These are phyloP conservation scores for Candida ulmi DNA, from an alignment of 805 yeast genomes.

Conservation along the genomic window DNA sequence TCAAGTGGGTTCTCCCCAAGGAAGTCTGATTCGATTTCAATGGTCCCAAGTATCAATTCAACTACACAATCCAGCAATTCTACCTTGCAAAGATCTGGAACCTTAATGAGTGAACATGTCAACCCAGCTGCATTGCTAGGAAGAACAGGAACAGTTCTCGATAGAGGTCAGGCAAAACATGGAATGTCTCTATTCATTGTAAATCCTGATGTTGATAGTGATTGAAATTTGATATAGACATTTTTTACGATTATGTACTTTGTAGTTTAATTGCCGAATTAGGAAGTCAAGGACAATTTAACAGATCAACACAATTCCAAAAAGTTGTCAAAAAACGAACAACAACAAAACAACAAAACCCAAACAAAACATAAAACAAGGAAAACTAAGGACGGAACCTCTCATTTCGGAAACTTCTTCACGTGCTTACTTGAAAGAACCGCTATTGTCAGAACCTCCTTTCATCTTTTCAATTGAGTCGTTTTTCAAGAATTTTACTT, in stretches of 20 bases:
- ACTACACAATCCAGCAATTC: background rate
- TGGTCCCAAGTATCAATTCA: background rate
- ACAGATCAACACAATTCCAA: conserved; percentile 70
- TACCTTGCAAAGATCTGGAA: conserved; percentile 17
- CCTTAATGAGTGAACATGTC: conserved; percentile 15
- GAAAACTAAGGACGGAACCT: too few species aligned
- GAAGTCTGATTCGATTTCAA: conserved; percentile 1
- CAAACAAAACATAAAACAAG: background rate
- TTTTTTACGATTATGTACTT: too few species aligned
- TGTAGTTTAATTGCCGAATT: conserved; percentile 4
- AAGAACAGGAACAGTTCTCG: conserved; percentile 31
- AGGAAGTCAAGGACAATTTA: conserved; percentile 4
- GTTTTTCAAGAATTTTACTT: background rate
- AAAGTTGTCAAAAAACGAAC: conserved; percentile 68
- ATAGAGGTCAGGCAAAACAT: conserved; percentile 24
- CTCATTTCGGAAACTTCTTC: too few species aligned
- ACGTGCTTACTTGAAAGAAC: background rate
- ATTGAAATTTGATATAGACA: too few species aligned
- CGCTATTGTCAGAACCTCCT: background rate
- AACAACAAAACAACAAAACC: conserved; percentile 29
- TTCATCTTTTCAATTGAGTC: background rate
- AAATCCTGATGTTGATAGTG: conserved; percentile 50
- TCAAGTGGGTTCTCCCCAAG: conserved; percentile 8
- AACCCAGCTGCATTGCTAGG: conserved; percentile 19
- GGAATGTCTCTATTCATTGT: conserved; percentile 47